A percentile compares a stretch with the other conserved stretches of the same genome.
Evolutionary conservation across 768 basidiomycete genomes (phyloP).

Genomic region (Tremella fuciformis): DNA sequence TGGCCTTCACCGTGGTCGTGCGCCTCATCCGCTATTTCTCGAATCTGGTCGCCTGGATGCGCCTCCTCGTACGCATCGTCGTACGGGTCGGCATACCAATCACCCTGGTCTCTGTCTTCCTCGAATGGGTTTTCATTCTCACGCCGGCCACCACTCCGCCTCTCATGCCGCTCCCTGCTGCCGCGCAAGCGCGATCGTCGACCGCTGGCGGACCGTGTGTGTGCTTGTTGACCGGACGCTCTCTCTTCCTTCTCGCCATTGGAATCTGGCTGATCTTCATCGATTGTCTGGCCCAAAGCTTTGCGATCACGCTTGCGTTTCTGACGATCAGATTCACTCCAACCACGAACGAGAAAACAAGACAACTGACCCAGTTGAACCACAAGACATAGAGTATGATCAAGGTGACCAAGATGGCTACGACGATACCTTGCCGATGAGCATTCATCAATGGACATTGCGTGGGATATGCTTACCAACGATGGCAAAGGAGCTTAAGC

Average conservation of each 20-base stretch:
- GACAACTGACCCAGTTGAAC: slow-evolving; percentile 2
- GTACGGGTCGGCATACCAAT: slow-evolving; percentile 5
- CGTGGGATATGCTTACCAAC: too few relatives aligned
- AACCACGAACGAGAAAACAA: neutral
- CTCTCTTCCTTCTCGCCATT: neutral
- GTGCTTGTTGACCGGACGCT: neutral
- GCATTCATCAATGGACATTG: too few relatives aligned
- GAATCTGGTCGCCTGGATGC: neutral
- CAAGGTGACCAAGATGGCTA: neutral
- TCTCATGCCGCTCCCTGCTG: neutral
- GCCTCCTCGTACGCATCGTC: neutral
- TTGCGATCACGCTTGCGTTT: slow-evolving; percentile 1
- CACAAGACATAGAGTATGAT: neutral
- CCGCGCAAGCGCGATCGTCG: neutral
- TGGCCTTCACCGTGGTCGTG: neutral
- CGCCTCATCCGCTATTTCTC: neutral
- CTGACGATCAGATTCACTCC: neutral
- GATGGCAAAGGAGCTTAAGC: slow-evolving; percentile 2
- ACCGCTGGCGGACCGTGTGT: neutral
- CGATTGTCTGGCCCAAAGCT: neutral
- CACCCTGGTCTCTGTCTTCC: neutral
- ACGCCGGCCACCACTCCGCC: neutral
- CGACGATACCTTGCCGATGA: slow-evolving; percentile 2
- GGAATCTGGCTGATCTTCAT: neutral
- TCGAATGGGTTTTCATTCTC: neutral